phyloP scores from a whole-genome alignment of 352 stramenopile genomes.

The Thalassiosira ordinaria region DNA sequence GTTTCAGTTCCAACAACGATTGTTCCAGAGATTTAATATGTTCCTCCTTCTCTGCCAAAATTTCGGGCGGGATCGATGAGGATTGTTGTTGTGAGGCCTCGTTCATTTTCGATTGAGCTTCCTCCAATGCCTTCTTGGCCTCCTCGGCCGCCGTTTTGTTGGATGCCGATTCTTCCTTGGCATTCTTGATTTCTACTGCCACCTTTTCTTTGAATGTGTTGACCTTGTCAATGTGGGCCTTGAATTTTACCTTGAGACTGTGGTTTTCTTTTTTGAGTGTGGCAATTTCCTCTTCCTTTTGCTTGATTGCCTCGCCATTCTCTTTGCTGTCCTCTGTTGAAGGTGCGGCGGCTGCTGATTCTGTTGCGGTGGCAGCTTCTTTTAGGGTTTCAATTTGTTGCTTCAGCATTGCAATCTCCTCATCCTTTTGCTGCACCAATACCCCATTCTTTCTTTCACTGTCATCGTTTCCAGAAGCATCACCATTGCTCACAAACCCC shows the following conservation, averaged over 20 bases:
- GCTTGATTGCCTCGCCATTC: neutral
- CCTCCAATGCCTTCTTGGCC: slow-evolving; percentile 42
- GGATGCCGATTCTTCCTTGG: slow-evolving; percentile 25
- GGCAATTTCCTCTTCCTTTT: slow-evolving; percentile 44
- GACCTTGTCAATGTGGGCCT: slow-evolving; percentile 52
- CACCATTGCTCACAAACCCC: slow-evolving; percentile 39
- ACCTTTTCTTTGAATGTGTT: slow-evolving; percentile 52
- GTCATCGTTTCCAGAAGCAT: slow-evolving; percentile 1
- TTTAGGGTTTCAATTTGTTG: slow-evolving; percentile 35
- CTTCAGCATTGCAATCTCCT: slow-evolving; percentile 25
- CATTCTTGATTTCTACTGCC: slow-evolving; percentile 40
- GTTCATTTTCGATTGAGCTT: slow-evolving; percentile 11
- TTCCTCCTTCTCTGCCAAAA: slow-evolving; percentile 54
- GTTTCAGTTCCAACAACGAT: slow-evolving; percentile 51
- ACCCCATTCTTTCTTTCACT: slow-evolving; percentile 13
- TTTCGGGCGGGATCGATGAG: slow-evolving; percentile 4
- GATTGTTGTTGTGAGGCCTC: neutral
- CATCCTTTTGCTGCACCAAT: slow-evolving; percentile 24
- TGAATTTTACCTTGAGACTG: slow-evolving; percentile 48
- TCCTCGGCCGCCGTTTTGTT: slow-evolving; percentile 34
- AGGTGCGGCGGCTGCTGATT: neutral
- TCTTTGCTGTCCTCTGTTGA: neutral
- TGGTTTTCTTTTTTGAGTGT: slow-evolving; percentile 37
- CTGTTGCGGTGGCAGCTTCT: neutral
- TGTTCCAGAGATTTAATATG: slow-evolving; percentile 53